These are phyloP conservation scores for Solanum sitiens DNA, from an alignment of 257 asterid genomes.

Conservation along the genomic window DNA sequence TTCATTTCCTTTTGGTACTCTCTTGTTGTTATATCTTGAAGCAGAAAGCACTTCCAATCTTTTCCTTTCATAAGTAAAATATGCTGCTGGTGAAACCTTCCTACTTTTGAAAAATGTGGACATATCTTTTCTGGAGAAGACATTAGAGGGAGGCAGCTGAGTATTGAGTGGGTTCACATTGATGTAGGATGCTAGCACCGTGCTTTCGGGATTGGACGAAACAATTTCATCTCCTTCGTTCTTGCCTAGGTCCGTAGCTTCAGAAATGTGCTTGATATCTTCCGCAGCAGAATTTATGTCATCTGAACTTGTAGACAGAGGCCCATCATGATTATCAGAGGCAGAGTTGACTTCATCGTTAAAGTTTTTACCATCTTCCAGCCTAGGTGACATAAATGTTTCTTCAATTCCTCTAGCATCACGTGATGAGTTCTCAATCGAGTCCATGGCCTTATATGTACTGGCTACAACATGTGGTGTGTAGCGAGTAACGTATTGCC, in stretches of 20 bases:
- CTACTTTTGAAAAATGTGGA: constrained; percentile 45
- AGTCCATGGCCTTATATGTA: constrained; percentile 13
- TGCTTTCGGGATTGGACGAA: constrained; percentile 10
- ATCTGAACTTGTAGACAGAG: constrained; percentile 10
- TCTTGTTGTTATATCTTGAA: background rate
- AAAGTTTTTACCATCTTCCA: constrained; percentile 16
- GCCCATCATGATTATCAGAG: constrained; percentile 18
- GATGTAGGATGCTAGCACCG: constrained; percentile 9
- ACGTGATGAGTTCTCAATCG: constrained; percentile 18
- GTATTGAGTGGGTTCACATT: constrained; percentile 68
- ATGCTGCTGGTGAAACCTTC: constrained; percentile 59
- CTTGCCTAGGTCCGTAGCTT: constrained; percentile 12
- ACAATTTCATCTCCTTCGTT: constrained; percentile 7
- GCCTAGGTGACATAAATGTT: constrained; percentile 5
- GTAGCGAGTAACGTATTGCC: constrained; percentile 49
- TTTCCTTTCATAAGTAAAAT: constrained; percentile 45
- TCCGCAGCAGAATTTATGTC: constrained; percentile 13
- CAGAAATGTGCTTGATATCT: constrained; percentile 18
- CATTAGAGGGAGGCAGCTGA: constrained; percentile 69
- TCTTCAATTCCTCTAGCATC: constrained; percentile 27
- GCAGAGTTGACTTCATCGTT: background rate
- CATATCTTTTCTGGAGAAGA: constrained; percentile 84
- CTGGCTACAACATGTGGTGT: constrained; percentile 10
- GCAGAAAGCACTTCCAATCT: constrained; percentile 27
- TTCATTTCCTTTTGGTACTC: constrained; percentile 11